Evolutionary conservation across 2,329 filamentous ascomycete genomes (phyloP).

Genomic region (Venturia carpophila): DNA sequence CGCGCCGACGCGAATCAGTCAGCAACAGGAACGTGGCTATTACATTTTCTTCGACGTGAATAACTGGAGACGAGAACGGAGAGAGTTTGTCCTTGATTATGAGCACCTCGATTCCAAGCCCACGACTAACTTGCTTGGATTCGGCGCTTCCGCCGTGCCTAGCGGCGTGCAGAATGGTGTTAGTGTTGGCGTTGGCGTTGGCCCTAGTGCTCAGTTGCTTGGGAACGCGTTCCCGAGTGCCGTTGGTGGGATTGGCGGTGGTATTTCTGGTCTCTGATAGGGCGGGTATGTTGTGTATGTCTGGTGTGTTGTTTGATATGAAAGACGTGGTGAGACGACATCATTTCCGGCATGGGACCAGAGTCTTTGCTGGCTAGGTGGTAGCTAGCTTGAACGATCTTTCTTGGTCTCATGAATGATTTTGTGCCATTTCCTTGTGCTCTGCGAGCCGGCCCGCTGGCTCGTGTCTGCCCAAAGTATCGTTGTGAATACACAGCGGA

Average conservation of each 20-base stretch:
- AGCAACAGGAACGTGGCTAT: constrained; percentile 43
- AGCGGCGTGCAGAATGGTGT: neutral
- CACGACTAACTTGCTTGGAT: constrained; percentile 17
- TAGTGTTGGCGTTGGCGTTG: neutral
- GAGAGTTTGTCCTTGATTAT: constrained; percentile 46
- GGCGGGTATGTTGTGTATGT: neutral
- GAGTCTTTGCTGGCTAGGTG: neutral
- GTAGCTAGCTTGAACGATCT: neutral
- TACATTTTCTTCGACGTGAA: constrained; percentile 49
- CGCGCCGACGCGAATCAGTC: constrained; percentile 38
- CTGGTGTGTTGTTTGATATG: neutral
- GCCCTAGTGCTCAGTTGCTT: constrained; percentile 4
- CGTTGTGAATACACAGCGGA: too few relatives aligned
- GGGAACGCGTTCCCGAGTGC: constrained; percentile 5
- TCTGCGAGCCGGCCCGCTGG: too few relatives aligned
- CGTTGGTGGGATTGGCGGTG: constrained; percentile 8
- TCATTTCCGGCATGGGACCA: neutral
- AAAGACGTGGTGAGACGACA: neutral
- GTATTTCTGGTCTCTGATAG: neutral
- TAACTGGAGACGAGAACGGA: constrained; percentile 46
- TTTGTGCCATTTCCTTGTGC: too few relatives aligned
- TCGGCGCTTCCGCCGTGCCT: neutral
- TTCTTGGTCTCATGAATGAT: neutral
- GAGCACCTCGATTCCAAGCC: constrained; percentile 42
- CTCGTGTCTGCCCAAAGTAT: too few relatives aligned